Evolutionary conservation across 441 rosid genomes (phyloP), one percentile per base, ranked within the genome.

Genomic region (Cnidoscolus chayamansa): DNA sequence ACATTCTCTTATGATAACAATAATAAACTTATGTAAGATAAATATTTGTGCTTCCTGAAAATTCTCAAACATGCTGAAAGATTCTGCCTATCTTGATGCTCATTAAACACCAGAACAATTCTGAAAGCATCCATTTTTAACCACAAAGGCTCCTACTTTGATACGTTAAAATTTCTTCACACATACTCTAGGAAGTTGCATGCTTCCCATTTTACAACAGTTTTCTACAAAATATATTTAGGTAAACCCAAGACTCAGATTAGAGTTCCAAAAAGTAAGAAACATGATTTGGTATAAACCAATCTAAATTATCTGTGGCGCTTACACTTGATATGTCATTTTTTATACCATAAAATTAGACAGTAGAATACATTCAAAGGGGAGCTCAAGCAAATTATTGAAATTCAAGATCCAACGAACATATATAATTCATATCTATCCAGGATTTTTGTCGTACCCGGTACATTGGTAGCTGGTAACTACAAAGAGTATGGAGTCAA

Each of bases 371-470:
- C 19, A 65, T 32, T 56, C 12, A n/a, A n/a, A 47, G 10, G 17
- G 12, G 3, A 50, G 60, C n/a, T 35, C 19, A 55, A 68, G 57
- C 48, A 17, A 10, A 6, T 20, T n/a, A 62, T 19, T 51, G 68
- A 72, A 12, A 51, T 63, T 59, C 57, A 60, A 49, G 48, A 9
- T 50, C 10, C 0, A 58, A 43, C 30, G 25, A 32, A 17, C 60
- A 59, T 67, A 32, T 63, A 61, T 60, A 50, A 53, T 47, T 58
- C 31, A 47, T 48, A 57, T 64, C 48, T 54, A 25, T 55, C 40
- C 56, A 72, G 68, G 45, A 50, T 67, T 62, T 17, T 67, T 53
- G 54, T 57, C 64, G 55, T 48, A 71, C 81, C 77, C 31, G 71
- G 66, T 68, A 69, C 60, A 67, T 65, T 66, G 35, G 70, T 32